phyloP scores from a whole-genome alignment of 2,329 filamentous ascomycete genomes.

The Mycosphaerella sp. region DNA sequence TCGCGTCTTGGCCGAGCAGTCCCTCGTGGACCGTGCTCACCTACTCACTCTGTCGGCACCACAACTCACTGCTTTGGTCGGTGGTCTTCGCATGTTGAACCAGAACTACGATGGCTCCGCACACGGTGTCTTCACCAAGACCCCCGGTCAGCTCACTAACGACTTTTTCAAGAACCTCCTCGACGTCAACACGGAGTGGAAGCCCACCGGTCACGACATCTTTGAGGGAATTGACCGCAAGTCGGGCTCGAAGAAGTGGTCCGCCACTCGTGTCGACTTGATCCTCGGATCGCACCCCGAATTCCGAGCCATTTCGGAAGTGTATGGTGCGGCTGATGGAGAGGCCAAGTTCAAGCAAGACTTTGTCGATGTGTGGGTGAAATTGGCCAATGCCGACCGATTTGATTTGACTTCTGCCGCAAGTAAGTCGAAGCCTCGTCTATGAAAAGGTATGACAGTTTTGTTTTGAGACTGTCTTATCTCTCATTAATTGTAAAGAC shows the following conservation, averaged over 20 bases:
- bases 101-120: slow-evolving; percentile 65
- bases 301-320: slow-evolving; percentile 63
- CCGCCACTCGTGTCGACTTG: slow-evolving; percentile 61
- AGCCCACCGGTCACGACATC: slow-evolving; percentile 49
- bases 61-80: slow-evolving; percentile 64
- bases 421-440: slow-evolving; percentile 15
- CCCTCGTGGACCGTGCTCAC: slow-evolving; percentile 65
- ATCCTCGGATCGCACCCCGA: slow-evolving; percentile 70
- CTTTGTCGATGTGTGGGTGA: slow-evolving; percentile 65
- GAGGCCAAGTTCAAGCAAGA: slow-evolving; percentile 62
- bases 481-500: neutral
- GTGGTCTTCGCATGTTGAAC: slow-evolving; percentile 64
- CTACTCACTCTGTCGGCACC: slow-evolving; percentile 65
- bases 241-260: slow-evolving; percentile 62
- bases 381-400: slow-evolving; percentile 68
- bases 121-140: slow-evolving; percentile 62
- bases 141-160: slow-evolving; percentile 64
- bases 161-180: slow-evolving; percentile 80
- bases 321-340: slow-evolving; percentile 58
- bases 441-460: slow-evolving; percentile 3
- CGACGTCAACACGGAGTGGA: slow-evolving; percentile 61
- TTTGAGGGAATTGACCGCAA: slow-evolving; percentile 62
- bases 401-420: slow-evolving; percentile 49
- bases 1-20: slow-evolving; percentile 60
- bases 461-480: neutral